Conservation (phyloP, 257 asterid species). For the Solanum sejunctum region DNA sequence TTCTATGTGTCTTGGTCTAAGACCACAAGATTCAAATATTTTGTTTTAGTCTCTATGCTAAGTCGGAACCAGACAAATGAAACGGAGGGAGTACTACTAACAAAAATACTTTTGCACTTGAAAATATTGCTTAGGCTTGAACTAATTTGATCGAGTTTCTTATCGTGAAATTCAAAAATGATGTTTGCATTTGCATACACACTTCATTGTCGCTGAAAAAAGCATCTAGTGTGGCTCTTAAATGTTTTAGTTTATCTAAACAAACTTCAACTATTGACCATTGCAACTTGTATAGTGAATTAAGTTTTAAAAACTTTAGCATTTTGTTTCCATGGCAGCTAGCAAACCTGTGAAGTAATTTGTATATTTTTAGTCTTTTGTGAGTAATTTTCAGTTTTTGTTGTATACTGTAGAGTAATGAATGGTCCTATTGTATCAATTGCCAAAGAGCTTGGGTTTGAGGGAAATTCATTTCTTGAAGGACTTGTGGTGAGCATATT, state of each 20-base stretch:
- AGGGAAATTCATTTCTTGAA: conserved; percentile 66
- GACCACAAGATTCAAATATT: neutral
- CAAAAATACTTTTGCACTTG: neutral
- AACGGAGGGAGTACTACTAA: neutral
- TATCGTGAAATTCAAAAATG: neutral
- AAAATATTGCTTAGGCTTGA: neutral
- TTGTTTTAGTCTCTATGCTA: neutral
- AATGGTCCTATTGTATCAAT: conserved; percentile 80
- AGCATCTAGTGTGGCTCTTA: neutral
- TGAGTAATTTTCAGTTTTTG: neutral
- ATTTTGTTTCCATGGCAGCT: neutral
- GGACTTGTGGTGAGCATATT: conserved; percentile 90
- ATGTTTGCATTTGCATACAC: neutral
- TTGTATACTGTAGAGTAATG: conserved; percentile 52
- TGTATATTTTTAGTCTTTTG: neutral
- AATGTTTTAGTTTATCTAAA: neutral
- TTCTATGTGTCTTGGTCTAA: neutral
- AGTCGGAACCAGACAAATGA: neutral
- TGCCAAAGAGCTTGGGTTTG: conserved; percentile 79
- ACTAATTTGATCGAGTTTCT: neutral
- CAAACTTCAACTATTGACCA: neutral
- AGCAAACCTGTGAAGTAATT: neutral
- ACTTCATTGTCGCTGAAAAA: neutral
- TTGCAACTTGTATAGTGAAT: neutral
- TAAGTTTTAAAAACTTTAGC: neutral